Base-by-base conservation (phyloP, 805 yeast species). In the Hanseniaspora singularis region DNA sequence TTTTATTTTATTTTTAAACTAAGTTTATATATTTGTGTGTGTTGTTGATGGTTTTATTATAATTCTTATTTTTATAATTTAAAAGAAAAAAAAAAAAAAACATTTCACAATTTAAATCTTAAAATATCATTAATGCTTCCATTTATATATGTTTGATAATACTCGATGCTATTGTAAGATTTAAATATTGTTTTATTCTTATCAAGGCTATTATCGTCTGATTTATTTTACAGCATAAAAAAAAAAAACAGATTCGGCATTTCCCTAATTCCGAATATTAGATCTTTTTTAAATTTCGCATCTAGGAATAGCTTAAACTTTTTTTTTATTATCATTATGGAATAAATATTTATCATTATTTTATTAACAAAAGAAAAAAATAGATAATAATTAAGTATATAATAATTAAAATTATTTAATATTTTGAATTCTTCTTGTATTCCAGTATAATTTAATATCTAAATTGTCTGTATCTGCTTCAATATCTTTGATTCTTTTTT, bases 401-500 rank as follows among this genome's bases (percentile, higher is more conserved):
- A 8, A 11, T 15, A 10, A n/a, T 31, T 14, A 31, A 8, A 31
- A 23, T 52, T 59, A 73, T 33, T 70, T 63, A 42, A 76, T 74
- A 52, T 75, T 69, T 39, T 77, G 73, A 60, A 83, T 68, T 49
- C 83, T 73, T 16, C 80, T 72, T 28, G 81, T 79, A 59, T 83
- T 84, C 65, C 81, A 67, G 58, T 83, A 88, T 44, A 89, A 79
- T 59, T 80, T 79, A 49, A 85, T 80, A 62, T 89, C 96, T 59
- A 87, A 70, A 46, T 74, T 73, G 58, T 85, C 94, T 2, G 95
- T 82, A 58, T 81, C 80, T 54, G 85, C 87, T 55, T 84, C 89
- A 53, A 92, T 79, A 51, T 76, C 71, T 49, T 73, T 74, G 54
- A 89, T 68, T 54, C 94, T 77, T 23, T 62, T 62, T 59, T 84